phyloP scores from a whole-genome alignment of 2,329 filamentous ascomycete species.

The Epichloe gansuensis region DNA sequence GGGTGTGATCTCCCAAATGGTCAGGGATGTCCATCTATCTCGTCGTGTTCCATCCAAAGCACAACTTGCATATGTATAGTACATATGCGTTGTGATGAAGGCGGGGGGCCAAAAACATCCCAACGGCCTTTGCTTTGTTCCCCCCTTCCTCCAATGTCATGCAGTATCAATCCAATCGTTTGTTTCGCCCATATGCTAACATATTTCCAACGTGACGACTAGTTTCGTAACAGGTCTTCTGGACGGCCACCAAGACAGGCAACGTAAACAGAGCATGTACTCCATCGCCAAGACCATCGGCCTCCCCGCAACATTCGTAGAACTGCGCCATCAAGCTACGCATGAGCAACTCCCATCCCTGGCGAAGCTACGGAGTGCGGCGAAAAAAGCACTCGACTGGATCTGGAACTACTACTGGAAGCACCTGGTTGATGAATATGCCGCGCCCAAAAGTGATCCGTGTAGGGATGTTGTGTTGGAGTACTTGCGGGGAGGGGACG shows the following conservation, averaged over 20 bases:
- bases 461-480: constrained; percentile 24
- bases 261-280: constrained; percentile 60
- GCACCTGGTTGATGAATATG: constrained; percentile 24
- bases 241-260: constrained; percentile 58
- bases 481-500: constrained; percentile 26
- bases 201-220: neutral
- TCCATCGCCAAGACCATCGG: constrained; percentile 54
- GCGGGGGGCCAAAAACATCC: neutral
- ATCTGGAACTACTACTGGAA: constrained; percentile 85
- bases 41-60: neutral
- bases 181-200: neutral
- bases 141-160: neutral
- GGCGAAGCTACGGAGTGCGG: constrained; percentile 55
- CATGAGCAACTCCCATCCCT: constrained; percentile 78
- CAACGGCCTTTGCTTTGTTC: neutral
- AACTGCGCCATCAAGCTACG: constrained; percentile 78
- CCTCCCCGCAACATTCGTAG: constrained; percentile 68
- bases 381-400: constrained; percentile 62
- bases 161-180: neutral
- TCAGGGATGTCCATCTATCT: neutral
- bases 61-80: neutral
- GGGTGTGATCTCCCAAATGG: neutral
- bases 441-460: constrained; percentile 8
- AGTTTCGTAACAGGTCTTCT: constrained; percentile 73
- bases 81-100: neutral